A percentile compares a stretch with the other conserved stretches of the same genome.
phyloP scores from a whole-genome alignment of 176 grass and related monocot species.

The Tillandsia leiboldiana region DNA sequence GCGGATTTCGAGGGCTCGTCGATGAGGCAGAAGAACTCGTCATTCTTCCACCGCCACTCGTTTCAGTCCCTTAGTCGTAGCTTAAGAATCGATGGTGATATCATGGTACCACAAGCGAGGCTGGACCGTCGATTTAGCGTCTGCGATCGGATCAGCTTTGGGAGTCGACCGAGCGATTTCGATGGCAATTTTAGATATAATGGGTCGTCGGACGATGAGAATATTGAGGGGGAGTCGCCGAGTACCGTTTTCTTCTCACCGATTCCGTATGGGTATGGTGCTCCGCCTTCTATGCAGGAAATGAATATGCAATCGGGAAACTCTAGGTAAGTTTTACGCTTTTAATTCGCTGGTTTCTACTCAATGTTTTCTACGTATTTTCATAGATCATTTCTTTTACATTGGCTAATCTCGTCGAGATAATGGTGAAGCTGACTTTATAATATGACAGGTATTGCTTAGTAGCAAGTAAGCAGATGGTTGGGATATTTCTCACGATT shows the following conservation, averaged over 20 bases:
- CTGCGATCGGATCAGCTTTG: slow-evolving; percentile 76
- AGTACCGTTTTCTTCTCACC: slow-evolving; percentile 59
- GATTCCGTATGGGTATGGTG: slow-evolving; percentile 51
- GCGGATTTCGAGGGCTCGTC: slow-evolving; percentile 70
- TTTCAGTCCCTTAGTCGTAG: slow-evolving; percentile 65
- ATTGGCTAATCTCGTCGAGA: background rate
- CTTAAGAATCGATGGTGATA: slow-evolving; percentile 44
- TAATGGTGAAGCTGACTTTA: slow-evolving; percentile 19
- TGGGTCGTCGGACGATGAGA: slow-evolving; percentile 85
- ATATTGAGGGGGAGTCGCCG: slow-evolving; percentile 73
- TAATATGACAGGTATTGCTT: slow-evolving; percentile 61
- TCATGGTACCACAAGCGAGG: slow-evolving; percentile 52
- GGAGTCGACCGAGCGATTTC: slow-evolving; percentile 63
- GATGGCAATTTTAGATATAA: slow-evolving; percentile 66
- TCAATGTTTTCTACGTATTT: too few relatives aligned
- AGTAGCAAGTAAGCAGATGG: slow-evolving; percentile 95
- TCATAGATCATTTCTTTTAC: too few relatives aligned
- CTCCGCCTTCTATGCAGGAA: slow-evolving; percentile 39
- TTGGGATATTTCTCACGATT: slow-evolving; percentile 87
- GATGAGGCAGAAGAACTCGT: slow-evolving; percentile 45
- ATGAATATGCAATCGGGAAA: slow-evolving; percentile 26
- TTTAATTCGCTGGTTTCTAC: too few relatives aligned
- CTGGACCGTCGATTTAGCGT: slow-evolving; percentile 77
- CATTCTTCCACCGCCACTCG: slow-evolving; percentile 64
- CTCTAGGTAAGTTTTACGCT: slow-evolving; percentile 31